A percentile compares a stretch with the other conserved stretches of the same genome.
Conservation (phyloP, 2,329 filamentous ascomycete genomes). For the Conoideocrella luteorostrata region DNA sequence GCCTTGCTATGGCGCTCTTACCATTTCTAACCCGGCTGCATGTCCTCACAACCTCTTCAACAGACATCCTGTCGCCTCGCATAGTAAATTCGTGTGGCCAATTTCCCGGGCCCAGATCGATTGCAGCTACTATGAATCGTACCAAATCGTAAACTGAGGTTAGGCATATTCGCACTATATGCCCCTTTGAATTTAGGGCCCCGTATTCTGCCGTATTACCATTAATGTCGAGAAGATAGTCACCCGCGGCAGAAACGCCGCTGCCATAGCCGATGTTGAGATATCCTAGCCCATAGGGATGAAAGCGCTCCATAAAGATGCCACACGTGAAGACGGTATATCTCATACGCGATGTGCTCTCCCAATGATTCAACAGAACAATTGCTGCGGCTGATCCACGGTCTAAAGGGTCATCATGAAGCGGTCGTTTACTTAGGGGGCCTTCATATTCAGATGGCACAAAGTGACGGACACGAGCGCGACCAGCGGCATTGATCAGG, state of each 20-base stretch:
- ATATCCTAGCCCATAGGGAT: constrained; percentile 55
- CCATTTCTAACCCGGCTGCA: constrained; percentile 44
- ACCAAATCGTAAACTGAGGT: constrained; percentile 66
- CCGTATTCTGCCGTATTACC: constrained; percentile 54
- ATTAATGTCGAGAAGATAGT: constrained; percentile 60
- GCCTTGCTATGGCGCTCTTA: constrained; percentile 21
- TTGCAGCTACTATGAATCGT: constrained; percentile 60
- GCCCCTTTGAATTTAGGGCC: constrained; percentile 42
- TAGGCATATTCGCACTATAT: constrained; percentile 53
- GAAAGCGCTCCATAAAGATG: constrained; percentile 69
- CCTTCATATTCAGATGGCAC: constrained; percentile 74
- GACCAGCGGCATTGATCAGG: constrained; percentile 65
- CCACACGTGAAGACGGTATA: constrained; percentile 70
- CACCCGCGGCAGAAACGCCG: constrained; percentile 49
- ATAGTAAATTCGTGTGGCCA: constrained; percentile 68
- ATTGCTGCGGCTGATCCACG: constrained; percentile 52
- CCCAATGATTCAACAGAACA: constrained; percentile 48
- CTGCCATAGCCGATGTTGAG: constrained; percentile 53
- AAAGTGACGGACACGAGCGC: constrained; percentile 59
- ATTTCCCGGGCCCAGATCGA: constrained; percentile 51
- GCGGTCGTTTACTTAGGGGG: constrained; percentile 44
- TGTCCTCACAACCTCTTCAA: constrained; percentile 50
- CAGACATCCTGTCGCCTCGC: constrained; percentile 56
- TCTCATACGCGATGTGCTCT: constrained; percentile 46
- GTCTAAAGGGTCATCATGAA: constrained; percentile 54